These are phyloP conservation scores for Talaromyces islandicus DNA, from an alignment of 2,329 filamentous ascomycete species.

Conservation along the genomic window DNA sequence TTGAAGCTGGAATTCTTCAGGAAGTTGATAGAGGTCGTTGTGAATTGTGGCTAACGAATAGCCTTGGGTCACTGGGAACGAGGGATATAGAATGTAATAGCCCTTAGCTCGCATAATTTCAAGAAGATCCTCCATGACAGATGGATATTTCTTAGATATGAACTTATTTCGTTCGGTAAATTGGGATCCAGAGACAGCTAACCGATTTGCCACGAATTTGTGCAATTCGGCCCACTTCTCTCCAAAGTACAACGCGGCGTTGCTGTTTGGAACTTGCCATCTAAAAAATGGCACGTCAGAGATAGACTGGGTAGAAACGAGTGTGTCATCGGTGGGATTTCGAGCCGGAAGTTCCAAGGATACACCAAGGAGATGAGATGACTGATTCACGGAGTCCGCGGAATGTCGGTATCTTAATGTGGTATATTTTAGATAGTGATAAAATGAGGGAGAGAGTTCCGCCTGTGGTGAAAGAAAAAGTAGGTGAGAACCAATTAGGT, in stretches of 20 bases:
- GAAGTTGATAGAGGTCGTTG: constrained; percentile 64
- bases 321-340: constrained; percentile 51
- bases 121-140: constrained; percentile 73
- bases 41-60: constrained; percentile 66
- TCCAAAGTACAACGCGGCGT: constrained; percentile 76
- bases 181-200: constrained; percentile 32
- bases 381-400: constrained; percentile 34
- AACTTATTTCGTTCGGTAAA: constrained; percentile 40
- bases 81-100: constrained; percentile 76
- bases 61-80: constrained; percentile 42
- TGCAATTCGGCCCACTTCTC: constrained; percentile 85
- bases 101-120: constrained; percentile 70
- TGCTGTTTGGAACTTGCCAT: constrained; percentile 78
- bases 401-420: constrained; percentile 76
- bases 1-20: constrained; percentile 55
- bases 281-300: constrained; percentile 56
- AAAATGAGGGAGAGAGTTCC: constrained; percentile 75
- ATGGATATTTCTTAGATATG: constrained; percentile 63
- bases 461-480: constrained; percentile 77
- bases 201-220: constrained; percentile 63
- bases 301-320: constrained; percentile 30
- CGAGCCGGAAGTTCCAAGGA: constrained; percentile 67
- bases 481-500: constrained; percentile 62
- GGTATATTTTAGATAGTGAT: constrained; percentile 76
- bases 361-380: constrained; percentile 64